Evolutionary conservation across 1,284 basidiomycete genomes (phyloP).

Genomic region (Irpex sp.): DNA sequence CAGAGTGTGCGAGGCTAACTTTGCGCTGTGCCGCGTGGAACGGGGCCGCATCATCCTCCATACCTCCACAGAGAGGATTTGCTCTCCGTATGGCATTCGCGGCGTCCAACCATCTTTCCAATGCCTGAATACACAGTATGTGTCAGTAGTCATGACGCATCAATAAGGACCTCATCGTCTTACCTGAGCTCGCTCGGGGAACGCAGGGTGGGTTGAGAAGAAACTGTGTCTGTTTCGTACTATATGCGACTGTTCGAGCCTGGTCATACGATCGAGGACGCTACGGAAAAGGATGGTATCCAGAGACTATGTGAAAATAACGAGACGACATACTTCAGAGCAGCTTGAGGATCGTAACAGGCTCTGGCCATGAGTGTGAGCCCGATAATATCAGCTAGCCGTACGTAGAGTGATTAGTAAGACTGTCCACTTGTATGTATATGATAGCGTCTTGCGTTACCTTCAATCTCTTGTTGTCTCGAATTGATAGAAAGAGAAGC

Average conservation of each 20-base stretch:
- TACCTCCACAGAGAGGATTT: too few relatives aligned
- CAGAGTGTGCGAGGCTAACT: too few relatives aligned
- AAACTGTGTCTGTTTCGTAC: conserved; percentile 36
- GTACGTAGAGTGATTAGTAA: background rate
- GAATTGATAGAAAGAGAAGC: conserved; percentile 77
- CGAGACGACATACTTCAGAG: conserved; percentile 52
- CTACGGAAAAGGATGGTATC: conserved; percentile 16
- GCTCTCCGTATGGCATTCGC: too few relatives aligned
- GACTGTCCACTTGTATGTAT: background rate
- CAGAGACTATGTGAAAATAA: conserved; percentile 54
- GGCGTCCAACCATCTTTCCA: too few relatives aligned
- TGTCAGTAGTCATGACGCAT: too few relatives aligned
- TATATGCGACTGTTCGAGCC: conserved; percentile 34
- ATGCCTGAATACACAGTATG: too few relatives aligned
- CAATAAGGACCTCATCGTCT: conserved; percentile 9
- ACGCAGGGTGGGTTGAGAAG: conserved; percentile 73
- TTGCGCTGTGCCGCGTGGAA: too few relatives aligned
- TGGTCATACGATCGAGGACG: conserved; percentile 2
- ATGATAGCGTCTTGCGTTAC: conserved; percentile 25
- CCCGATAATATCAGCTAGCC: conserved; percentile 71
- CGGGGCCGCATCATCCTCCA: too few relatives aligned
- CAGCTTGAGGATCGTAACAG: conserved; percentile 76
- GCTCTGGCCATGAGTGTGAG: conserved; percentile 69
- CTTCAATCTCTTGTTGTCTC: conserved; percentile 80
- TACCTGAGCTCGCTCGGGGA: conserved; percentile 65